Percentiles rank a stretch among this genome's conserved stretches.
Conservation (phyloP, 805 yeast species). For the Candida jianshihensis region DNA sequence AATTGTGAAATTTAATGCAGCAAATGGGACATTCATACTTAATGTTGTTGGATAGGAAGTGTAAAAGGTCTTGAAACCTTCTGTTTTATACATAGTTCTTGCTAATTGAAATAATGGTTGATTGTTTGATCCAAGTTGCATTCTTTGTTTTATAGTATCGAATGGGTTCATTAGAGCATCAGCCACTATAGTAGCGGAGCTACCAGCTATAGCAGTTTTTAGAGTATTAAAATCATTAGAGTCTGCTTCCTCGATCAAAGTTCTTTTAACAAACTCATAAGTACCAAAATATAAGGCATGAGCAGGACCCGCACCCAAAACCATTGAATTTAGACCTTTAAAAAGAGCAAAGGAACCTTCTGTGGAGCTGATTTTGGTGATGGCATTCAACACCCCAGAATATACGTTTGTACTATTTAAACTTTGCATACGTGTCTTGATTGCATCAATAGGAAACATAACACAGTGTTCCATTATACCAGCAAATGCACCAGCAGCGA, state of each 20-base stretch:
- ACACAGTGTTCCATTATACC: constrained; percentile 98
- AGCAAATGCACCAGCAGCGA: constrained; percentile 95
- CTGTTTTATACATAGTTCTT: constrained; percentile 43
- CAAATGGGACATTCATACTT: constrained; percentile 88
- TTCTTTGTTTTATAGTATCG: constrained; percentile 90
- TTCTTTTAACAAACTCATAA: constrained; percentile 61
- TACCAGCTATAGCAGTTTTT: constrained; percentile 83
- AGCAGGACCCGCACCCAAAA: constrained; percentile 98
- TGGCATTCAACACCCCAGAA: constrained; percentile 53
- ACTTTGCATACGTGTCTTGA: constrained; percentile 88
- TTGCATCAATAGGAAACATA: constrained; percentile 95
- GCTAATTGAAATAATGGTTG: constrained; percentile 30
- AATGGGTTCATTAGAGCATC: constrained; percentile 98
- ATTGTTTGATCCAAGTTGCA: constrained; percentile 50
- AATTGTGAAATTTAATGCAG: constrained; percentile 88
- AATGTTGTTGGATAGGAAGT: constrained; percentile 92
- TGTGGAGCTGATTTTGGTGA: constrained; percentile 68
- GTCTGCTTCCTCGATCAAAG: constrained; percentile 27
- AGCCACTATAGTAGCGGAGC: constrained; percentile 84
- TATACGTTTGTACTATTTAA: constrained; percentile 14
- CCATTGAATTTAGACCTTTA: constrained; percentile 90
- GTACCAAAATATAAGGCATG: constrained; percentile 96
- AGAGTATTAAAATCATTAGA: constrained; percentile 54
- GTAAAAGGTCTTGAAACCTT: constrained; percentile 78
- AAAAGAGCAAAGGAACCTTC: constrained; percentile 88